A percentile compares a stretch with the other conserved stretches of the same genome.
Evolutionary conservation across 2,329 filamentous ascomycete genomes (phyloP).

Genomic region (Lachnellula occidentalis): DNA sequence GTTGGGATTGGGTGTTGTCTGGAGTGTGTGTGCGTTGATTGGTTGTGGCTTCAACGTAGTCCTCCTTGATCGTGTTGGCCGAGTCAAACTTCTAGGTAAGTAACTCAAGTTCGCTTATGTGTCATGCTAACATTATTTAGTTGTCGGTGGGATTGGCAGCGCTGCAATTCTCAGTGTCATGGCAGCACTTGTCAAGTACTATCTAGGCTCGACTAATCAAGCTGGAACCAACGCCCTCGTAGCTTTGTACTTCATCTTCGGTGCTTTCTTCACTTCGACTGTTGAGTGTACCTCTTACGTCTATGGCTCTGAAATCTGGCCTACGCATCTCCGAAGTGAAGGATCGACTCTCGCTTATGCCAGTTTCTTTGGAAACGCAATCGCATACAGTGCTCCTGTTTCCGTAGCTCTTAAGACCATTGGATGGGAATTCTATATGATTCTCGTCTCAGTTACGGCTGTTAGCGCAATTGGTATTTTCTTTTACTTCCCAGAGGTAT

Average conservation of each 20-base stretch:
- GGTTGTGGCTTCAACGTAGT: conserved; percentile 27
- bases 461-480: conserved; percentile 20
- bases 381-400: conserved; percentile 21
- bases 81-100: conserved; percentile 10
- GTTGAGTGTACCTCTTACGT: conserved; percentile 22
- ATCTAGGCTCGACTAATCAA: conserved; percentile 17
- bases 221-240: conserved; percentile 25
- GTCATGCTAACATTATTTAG: conserved; percentile 5
- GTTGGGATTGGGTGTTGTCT: conserved; percentile 28
- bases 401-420: conserved; percentile 19
- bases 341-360: conserved; percentile 3
- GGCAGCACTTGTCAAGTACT: conserved; percentile 23
- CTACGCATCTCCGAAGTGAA: conserved; percentile 29
- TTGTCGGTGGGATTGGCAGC: conserved; percentile 22
- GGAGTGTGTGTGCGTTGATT: conserved; percentile 25
- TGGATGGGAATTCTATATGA: conserved; percentile 31
- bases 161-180: conserved; percentile 21
- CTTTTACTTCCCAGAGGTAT: conserved; percentile 27
- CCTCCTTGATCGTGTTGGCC: conserved; percentile 28
- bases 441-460: conserved; percentile 27
- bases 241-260: conserved; percentile 22
- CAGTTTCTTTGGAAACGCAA: conserved; percentile 25
- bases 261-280: conserved; percentile 21
- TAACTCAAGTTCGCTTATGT: conserved; percentile 7
- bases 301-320: conserved; percentile 33